A percentile compares a stretch with the other conserved stretches of the same genome.
These are phyloP conservation scores for Metschnikowia sp. DNA, from an alignment of 805 yeast genomes.

Conservation along the genomic window DNA sequence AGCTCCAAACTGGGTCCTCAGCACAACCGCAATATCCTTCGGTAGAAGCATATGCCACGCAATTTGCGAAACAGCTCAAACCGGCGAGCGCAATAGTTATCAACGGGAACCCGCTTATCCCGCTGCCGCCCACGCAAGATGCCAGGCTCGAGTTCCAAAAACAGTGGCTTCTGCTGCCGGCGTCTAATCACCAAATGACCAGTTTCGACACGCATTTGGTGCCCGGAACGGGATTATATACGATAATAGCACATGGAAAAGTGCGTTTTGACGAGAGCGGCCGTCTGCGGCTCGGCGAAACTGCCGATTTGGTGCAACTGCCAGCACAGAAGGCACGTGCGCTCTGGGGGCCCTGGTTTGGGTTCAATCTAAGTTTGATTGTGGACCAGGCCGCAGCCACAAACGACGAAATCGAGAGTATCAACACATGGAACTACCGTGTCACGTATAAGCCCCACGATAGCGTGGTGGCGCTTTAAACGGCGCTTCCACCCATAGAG, in stretches of 20 bases:
- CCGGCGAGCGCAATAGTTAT: conserved; percentile 51
- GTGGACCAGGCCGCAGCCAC: conserved; percentile 48
- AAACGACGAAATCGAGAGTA: conserved; percentile 42
- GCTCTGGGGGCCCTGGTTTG: conserved; percentile 69
- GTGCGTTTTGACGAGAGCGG: conserved; percentile 79
- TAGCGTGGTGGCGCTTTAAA: conserved; percentile 24
- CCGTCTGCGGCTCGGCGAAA: conserved; percentile 59
- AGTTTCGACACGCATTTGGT: conserved; percentile 64
- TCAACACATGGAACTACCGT: conserved; percentile 63
- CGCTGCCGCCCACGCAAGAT: conserved; percentile 20
- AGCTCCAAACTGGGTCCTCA: conserved; percentile 19
- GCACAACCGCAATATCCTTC: conserved; percentile 21
- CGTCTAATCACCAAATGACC: conserved; percentile 60
- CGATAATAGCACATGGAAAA: conserved; percentile 54
- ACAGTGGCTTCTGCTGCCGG: conserved; percentile 54
- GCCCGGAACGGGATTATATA: conserved; percentile 57
- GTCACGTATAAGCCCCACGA: conserved; percentile 62
- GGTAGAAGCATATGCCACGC: conserved; percentile 41
- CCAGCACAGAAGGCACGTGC: conserved; percentile 32
- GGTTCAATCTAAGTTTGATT: conserved; percentile 57
- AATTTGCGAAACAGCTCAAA: conserved; percentile 50
- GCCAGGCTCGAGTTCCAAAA: conserved; percentile 52
- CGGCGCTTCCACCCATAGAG: too few species aligned
- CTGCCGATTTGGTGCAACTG: conserved; percentile 46
- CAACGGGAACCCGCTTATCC: conserved; percentile 53